These are phyloP conservation scores for Calonectria pseudoturangicola DNA, from an alignment of 2,329 filamentous ascomycete species.

Conservation along the genomic window DNA sequence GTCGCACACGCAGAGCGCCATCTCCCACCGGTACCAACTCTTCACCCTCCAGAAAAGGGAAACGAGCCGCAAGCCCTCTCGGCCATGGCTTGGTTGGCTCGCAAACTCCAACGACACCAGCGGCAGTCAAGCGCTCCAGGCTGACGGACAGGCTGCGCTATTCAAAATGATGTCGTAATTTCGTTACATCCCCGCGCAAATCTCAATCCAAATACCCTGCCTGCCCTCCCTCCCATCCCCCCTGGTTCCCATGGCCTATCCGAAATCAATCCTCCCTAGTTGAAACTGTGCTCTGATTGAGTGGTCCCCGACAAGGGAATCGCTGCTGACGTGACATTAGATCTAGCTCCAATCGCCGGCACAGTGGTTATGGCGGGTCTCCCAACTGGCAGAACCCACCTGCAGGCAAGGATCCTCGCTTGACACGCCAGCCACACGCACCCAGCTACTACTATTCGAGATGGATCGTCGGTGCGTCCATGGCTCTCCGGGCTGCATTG, in stretches of 20 bases:
- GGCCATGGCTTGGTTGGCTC: conserved; percentile 4
- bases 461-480: conserved; percentile 25
- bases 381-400: conserved; percentile 39
- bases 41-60: background rate
- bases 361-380: conserved; percentile 41
- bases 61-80: conserved; percentile 17
- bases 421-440: conserved; percentile 35
- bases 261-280: conserved; percentile 23
- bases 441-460: conserved; percentile 19
- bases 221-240: background rate
- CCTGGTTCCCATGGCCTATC: conserved; percentile 28
- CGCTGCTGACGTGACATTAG: conserved; percentile 40
- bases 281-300: conserved; percentile 31
- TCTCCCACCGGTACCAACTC: conserved; percentile 2
- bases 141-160: background rate
- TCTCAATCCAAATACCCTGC: conserved; percentile 29
- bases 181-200: conserved; percentile 31
- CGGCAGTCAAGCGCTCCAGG: background rate
- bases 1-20: conserved; percentile 16
- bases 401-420: conserved; percentile 29
- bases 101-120: conserved; percentile 4
- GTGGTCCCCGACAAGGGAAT: conserved; percentile 18
- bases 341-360: conserved; percentile 44
- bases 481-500: conserved; percentile 29
- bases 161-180: conserved; percentile 32